These are phyloP conservation scores for Colletotrichum siamense DNA, from an alignment of 2,329 filamentous ascomycete species.

Conservation along the genomic window DNA sequence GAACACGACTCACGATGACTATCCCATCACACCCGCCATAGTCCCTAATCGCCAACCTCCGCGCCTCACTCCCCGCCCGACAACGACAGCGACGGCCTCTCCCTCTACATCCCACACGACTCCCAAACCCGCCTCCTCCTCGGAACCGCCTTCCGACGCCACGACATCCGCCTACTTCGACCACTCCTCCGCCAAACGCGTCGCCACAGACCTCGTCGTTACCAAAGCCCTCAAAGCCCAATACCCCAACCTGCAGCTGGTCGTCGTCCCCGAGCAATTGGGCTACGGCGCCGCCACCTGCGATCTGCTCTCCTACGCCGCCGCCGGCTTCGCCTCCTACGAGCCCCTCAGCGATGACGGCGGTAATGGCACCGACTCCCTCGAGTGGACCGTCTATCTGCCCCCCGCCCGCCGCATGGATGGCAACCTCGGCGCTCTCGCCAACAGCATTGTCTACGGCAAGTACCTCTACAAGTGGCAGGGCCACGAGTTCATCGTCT, in stretches of 20 bases:
- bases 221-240: constrained; percentile 42
- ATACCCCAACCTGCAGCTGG: constrained; percentile 48
- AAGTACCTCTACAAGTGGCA: constrained; percentile 50
- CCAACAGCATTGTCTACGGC: constrained; percentile 37
- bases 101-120: background rate
- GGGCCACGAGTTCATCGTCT: constrained; percentile 47
- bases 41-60: background rate
- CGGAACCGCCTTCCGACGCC: background rate
- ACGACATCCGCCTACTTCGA: constrained; percentile 38
- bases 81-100: background rate
- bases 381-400: constrained; percentile 43
- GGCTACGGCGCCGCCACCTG: constrained; percentile 21
- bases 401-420: constrained; percentile 46
- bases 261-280: constrained; percentile 35
- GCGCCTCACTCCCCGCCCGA: background rate
- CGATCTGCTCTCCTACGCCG: constrained; percentile 48
- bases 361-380: constrained; percentile 35
- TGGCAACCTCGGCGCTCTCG: constrained; percentile 39
- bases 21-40: background rate
- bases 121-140: background rate
- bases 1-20: background rate
- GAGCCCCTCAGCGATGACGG: constrained; percentile 31
- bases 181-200: constrained; percentile 44
- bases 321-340: constrained; percentile 40
- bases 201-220: constrained; percentile 50